A percentile compares a stretch with the other conserved stretches of the same genome.
These are phyloP conservation scores for Scutellaria barbata DNA, from an alignment of 257 asterid genomes.

Conservation along the genomic window DNA sequence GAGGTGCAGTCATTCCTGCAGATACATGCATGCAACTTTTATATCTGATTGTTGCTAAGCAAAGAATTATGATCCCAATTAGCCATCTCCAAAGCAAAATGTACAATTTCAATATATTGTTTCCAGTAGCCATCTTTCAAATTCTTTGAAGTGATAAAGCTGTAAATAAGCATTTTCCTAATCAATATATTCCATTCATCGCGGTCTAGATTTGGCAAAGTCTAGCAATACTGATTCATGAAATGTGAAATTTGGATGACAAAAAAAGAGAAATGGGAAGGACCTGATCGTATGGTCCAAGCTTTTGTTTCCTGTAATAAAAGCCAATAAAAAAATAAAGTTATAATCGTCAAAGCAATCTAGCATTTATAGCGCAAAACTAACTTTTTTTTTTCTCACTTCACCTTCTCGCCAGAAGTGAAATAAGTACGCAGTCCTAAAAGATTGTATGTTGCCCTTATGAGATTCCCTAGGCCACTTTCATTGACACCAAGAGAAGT, in stretches of 20 bases:
- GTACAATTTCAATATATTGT: not conserved
- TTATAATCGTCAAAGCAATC: slow-evolving; percentile 18
- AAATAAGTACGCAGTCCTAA: slow-evolving; percentile 92
- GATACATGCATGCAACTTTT: slow-evolving; percentile 19
- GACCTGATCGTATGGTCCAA: slow-evolving; percentile 92
- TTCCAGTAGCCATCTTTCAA: slow-evolving; percentile 6
- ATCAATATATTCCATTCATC: slow-evolving; percentile 21
- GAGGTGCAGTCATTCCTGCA: slow-evolving; percentile 98
- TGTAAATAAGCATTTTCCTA: slow-evolving; percentile 12
- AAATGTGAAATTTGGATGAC: slow-evolving; percentile 27
- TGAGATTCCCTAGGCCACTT: slow-evolving; percentile 93
- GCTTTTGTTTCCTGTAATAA: slow-evolving; percentile 86
- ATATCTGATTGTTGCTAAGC: slow-evolving; percentile 25
- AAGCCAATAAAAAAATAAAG: slow-evolving; percentile 27
- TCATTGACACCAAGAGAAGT: slow-evolving; percentile 86
- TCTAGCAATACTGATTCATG: slow-evolving; percentile 15
- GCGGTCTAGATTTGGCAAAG: not conserved
- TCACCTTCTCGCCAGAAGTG: slow-evolving; percentile 98
- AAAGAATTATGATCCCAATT: slow-evolving; percentile 3
- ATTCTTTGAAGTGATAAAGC: slow-evolving; percentile 20
- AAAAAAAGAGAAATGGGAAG: slow-evolving; percentile 31
- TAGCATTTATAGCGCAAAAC: slow-evolving; percentile 22
- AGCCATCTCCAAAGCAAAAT: slow-evolving; percentile 22
- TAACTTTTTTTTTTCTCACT: slow-evolving; percentile 18
- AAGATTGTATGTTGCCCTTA: slow-evolving; percentile 85